Conservation (phyloP, 2,329 filamentous ascomycete species). For the Berkeleyomyces rouxiae region DNA sequence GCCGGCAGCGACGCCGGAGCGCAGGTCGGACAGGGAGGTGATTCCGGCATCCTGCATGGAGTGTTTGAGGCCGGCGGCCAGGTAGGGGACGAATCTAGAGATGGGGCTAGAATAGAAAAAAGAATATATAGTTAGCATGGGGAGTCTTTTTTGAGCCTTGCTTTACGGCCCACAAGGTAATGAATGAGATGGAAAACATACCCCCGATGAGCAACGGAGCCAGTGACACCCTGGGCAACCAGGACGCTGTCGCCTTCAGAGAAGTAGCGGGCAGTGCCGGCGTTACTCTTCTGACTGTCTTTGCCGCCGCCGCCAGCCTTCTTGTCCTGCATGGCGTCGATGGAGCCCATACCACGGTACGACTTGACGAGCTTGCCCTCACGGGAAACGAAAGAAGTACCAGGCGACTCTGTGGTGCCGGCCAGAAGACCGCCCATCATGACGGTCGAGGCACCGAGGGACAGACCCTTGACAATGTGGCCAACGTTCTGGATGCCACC, state of each 20-base stretch:
- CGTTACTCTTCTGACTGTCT: conserved; percentile 68
- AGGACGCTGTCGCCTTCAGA: conserved; percentile 89
- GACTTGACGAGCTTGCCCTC: conserved; percentile 98
- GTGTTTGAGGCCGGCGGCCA: conserved; percentile 91
- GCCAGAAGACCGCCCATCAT: conserved; percentile 99
- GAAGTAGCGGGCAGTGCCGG: conserved; percentile 94
- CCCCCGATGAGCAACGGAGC: conserved; percentile 62
- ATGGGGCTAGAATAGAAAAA: conserved; percentile 41
- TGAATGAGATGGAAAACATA: conserved; percentile 20
- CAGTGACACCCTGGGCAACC: conserved; percentile 91
- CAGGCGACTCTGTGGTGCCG: conserved; percentile 92
- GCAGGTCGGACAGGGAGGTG: conserved; percentile 61
- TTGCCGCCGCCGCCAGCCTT: conserved; percentile 65
- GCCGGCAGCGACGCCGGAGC: conserved; percentile 56
- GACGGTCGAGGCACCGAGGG: conserved; percentile 82
- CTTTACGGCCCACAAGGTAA: background rate
- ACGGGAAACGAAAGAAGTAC: conserved; percentile 87
- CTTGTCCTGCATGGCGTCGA: conserved; percentile 99
- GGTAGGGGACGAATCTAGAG: conserved; percentile 89
- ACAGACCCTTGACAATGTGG: conserved; percentile 95
- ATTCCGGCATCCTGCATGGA: conserved; percentile 90
- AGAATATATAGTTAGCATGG: conserved; percentile 19
- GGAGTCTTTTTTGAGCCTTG: background rate
- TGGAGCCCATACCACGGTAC: conserved; percentile 97
- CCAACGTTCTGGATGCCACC: conserved; percentile 97